A percentile compares a stretch with the other conserved stretches of the same genome.
Conservation (phyloP, 2,329 filamentous ascomycete species). For the Sclerotinia subarctica region DNA sequence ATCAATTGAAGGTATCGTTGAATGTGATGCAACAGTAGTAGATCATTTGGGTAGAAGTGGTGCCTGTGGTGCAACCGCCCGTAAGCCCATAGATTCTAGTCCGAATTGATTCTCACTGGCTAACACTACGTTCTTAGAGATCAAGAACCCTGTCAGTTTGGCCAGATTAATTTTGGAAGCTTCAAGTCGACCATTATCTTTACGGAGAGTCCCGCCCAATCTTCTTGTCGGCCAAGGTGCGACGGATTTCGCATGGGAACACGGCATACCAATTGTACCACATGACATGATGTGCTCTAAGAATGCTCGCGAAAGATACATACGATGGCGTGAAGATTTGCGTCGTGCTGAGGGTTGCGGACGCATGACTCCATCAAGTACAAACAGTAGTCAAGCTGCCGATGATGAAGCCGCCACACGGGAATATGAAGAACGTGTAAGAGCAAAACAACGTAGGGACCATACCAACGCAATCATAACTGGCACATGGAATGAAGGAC, state of each 20-base stretch:
- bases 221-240: conserved; percentile 85
- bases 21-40: conserved; percentile 91
- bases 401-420: conserved; percentile 30
- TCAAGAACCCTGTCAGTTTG: conserved; percentile 88
- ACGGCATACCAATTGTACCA: conserved; percentile 69
- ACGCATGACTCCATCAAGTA: conserved; percentile 33
- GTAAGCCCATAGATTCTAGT: conserved; percentile 54
- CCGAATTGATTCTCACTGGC: not conserved
- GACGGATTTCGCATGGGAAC: conserved; percentile 76
- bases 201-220: conserved; percentile 88
- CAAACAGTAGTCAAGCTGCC: conserved; percentile 31
- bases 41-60: conserved; percentile 90
- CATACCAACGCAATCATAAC: conserved; percentile 54
- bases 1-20: conserved; percentile 83
- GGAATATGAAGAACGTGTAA: conserved; percentile 35
- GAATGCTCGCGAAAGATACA: conserved; percentile 73
- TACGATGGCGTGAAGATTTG: conserved; percentile 75
- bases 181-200: conserved; percentile 71
- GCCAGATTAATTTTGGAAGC: conserved; percentile 79
- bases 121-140: conserved; percentile 53
- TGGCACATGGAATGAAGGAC: conserved; percentile 61
- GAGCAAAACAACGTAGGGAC: conserved; percentile 41
- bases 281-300: conserved; percentile 78
- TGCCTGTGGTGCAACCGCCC: conserved; percentile 84
- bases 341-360: conserved; percentile 55